Evolutionary conservation across 1,284 basidiomycete species (phyloP).

Genomic region (Tausonia pullulans): DNA sequence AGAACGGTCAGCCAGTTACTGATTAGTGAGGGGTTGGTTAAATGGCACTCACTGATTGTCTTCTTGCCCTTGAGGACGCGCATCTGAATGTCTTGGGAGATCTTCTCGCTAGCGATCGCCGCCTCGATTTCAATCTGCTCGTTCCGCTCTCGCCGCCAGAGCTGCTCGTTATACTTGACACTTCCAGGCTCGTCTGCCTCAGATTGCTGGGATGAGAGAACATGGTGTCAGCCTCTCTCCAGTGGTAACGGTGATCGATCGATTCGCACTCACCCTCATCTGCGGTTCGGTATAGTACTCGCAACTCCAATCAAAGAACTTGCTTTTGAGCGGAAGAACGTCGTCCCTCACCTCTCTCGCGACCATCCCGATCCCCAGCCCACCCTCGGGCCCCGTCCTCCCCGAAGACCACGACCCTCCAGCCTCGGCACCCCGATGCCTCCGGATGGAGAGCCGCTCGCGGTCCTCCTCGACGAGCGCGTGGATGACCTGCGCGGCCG

Average conservation of each 20-base stretch:
- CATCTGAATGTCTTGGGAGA: conserved; percentile 6
- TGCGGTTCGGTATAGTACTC: conserved; percentile 98
- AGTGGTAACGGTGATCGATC: background rate
- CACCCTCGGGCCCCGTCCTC: conserved; percentile 15
- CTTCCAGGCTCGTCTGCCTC: conserved; percentile 94
- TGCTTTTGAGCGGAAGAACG: conserved; percentile 73
- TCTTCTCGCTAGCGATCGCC: conserved; percentile 21
- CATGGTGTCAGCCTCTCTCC: background rate
- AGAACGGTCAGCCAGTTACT: background rate
- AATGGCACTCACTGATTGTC: conserved; percentile 47
- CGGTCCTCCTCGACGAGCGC: conserved; percentile 82
- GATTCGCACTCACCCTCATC: conserved; percentile 61
- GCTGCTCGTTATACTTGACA: conserved; percentile 84
- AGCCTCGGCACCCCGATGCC: conserved; percentile 38
- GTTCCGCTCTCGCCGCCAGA: conserved; percentile 88
- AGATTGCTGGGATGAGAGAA: background rate
- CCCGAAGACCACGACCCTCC: conserved; percentile 20
- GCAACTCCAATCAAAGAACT: conserved; percentile 89
- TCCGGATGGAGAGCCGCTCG: conserved; percentile 63
- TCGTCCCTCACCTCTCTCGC: conserved; percentile 39
- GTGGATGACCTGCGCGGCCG: conserved; percentile 66
- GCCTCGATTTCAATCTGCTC: conserved; percentile 69
- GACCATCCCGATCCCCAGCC: conserved; percentile 35
- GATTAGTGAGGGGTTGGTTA: background rate
- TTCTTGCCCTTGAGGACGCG: conserved; percentile 49